Evolutionary conservation across 805 yeast species (phyloP), one percentile per base, ranked within the genome.

Genomic region (Nematodospora valgi): DNA sequence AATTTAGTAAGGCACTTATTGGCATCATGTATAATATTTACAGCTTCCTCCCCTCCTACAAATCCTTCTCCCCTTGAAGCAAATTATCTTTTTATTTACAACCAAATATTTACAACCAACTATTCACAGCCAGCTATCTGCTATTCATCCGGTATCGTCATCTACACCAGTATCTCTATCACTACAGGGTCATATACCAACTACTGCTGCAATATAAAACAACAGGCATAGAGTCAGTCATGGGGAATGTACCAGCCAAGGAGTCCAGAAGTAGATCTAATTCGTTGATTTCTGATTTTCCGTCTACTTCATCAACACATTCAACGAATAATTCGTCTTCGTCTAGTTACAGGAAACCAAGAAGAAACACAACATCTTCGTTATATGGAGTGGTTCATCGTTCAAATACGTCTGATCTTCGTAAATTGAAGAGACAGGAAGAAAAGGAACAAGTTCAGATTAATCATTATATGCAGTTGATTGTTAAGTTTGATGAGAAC

Each of bases 401-500:
- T n/a, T 21, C 47, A 19, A 22, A 45, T 10, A 32, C 42, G 8
- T 32, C 43, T 8, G 62, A 55, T 21, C 38, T 45, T 25, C 51
- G 48, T 32, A 51, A 48, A 39, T 17, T 42, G 13, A 51, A 47
- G 32, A 45, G 53, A 17, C 70, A 71, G n/a, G 74, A 63, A 31
- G 89, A 83, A 24, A 76, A 74, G 49, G 80, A 74, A 39, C 54
- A 52, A 33, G 54, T 56, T 33, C 71, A 71, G 37, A 84, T 79
- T 41, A 58, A 59, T 12, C 86, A 79, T 47, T 75, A 74, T 35
- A 47, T 62, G 42, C 72, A 78, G 16, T 61, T 84, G 35, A 62
- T 84, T 15, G 86, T 84, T 2, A 65, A 72, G 41, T 73, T 58
- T 48, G 68, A 68, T 25, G 95, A 86, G 51, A 76, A 68, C 43